Evolutionary conservation across 2,329 filamentous ascomycete species (phyloP).

Genomic region (Alternaria angustiovoidea): DNA sequence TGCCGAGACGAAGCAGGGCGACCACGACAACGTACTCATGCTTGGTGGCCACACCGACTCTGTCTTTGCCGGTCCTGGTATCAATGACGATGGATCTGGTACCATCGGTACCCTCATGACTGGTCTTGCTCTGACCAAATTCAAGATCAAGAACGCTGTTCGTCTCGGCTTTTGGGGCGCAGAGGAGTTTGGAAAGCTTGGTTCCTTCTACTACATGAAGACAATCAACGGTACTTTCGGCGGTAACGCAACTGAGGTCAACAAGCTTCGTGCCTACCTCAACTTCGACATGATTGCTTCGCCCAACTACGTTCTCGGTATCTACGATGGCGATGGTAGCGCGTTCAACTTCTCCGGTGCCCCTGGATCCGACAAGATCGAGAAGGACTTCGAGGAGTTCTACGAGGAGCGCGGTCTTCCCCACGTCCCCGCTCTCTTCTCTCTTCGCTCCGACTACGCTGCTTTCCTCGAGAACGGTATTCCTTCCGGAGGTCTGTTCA

Average conservation of each 20-base stretch:
- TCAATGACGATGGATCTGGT: slow-evolving; percentile 55
- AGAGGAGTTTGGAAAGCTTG: slow-evolving; percentile 53
- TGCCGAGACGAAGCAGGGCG: slow-evolving; percentile 51
- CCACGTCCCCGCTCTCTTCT: slow-evolving; percentile 48
- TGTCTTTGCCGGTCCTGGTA: slow-evolving; percentile 53
- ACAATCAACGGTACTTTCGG: slow-evolving; percentile 44
- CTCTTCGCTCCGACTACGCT: slow-evolving; percentile 52
- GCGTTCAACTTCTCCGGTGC: slow-evolving; percentile 51
- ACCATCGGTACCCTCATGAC: slow-evolving; percentile 51
- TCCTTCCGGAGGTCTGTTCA: slow-evolving; percentile 52
- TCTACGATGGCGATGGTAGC: slow-evolving; percentile 51
- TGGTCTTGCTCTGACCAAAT: slow-evolving; percentile 51
- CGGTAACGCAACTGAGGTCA: slow-evolving; percentile 41
- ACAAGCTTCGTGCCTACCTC: slow-evolving; percentile 52
- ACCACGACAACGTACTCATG: slow-evolving; percentile 52
- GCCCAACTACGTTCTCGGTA: slow-evolving; percentile 51
- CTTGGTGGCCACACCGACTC: slow-evolving; percentile 53
- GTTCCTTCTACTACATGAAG: slow-evolving; percentile 50
- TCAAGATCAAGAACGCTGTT: slow-evolving; percentile 52
- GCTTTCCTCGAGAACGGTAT: slow-evolving; percentile 53
- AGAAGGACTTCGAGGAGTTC: slow-evolving; percentile 48
- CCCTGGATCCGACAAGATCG: slow-evolving; percentile 45
- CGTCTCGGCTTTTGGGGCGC: slow-evolving; percentile 53
- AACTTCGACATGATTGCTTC: slow-evolving; percentile 56
- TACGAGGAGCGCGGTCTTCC: slow-evolving; percentile 45